Evolutionary conservation across 2,329 filamentous ascomycete genomes (phyloP).

Genomic region (Coniochaeta sp.): DNA sequence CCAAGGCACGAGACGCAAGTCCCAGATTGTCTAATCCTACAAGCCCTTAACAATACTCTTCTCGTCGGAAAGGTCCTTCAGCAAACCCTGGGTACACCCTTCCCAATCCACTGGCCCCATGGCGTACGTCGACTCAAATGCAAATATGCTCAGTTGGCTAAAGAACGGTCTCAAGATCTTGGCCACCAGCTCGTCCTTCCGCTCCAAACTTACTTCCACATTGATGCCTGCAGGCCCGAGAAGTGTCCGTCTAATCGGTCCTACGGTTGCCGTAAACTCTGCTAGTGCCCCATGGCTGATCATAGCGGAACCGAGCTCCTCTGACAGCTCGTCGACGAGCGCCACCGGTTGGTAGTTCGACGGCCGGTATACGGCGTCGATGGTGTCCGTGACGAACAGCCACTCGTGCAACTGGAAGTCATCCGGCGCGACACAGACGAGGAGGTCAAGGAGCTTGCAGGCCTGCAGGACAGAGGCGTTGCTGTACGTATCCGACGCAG

Average conservation of each 20-base stretch:
- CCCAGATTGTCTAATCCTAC: conserved; percentile 20
- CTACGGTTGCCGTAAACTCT: conserved; percentile 16
- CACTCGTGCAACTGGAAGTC: conserved; percentile 98
- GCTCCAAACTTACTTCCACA: conserved; percentile 49
- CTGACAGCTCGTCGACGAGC: conserved; percentile 77
- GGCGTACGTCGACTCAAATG: conserved; percentile 87
- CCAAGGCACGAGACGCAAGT: not conserved
- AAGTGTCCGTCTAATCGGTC: conserved; percentile 37
- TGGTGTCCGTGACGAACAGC: conserved; percentile 95
- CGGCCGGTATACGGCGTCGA: conserved; percentile 87
- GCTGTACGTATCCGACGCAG: conserved; percentile 64
- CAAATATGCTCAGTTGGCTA: conserved; percentile 82
- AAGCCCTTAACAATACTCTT: conserved; percentile 56
- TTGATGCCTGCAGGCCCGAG: conserved; percentile 45
- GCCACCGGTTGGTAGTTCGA: conserved; percentile 61
- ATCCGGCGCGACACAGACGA: conserved; percentile 82
- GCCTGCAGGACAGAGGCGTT: conserved; percentile 76
- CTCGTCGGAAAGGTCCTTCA: conserved; percentile 77
- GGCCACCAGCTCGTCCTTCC: conserved; percentile 62
- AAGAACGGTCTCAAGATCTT: conserved; percentile 84
- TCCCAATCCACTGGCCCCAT: conserved; percentile 65
- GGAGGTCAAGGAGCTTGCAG: conserved; percentile 83
- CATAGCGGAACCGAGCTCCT: conserved; percentile 53
- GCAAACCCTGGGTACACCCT: conserved; percentile 53
- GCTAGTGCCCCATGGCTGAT: conserved; percentile 22